These are phyloP conservation scores for Pythium chondricola DNA, from an alignment of 352 stramenopile species.

Conservation along the genomic window DNA sequence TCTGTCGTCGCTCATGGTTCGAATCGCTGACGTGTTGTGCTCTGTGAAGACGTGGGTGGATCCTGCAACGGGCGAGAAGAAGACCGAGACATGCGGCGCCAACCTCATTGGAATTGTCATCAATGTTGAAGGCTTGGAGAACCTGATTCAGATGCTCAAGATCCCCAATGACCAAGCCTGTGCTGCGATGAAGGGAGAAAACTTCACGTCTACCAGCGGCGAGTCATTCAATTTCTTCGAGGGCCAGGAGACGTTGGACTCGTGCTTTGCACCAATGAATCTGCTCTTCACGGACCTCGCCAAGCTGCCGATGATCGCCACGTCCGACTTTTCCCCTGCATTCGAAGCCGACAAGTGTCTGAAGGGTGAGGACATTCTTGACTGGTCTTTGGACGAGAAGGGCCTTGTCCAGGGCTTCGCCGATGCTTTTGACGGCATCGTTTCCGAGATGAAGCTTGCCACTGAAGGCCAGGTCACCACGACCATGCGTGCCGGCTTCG, in stretches of 20 bases:
- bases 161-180: constrained; percentile 28
- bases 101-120: constrained; percentile 14
- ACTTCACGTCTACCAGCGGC: constrained; percentile 22
- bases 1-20: constrained; percentile 12
- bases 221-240: constrained; percentile 23
- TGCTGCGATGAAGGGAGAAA: constrained; percentile 25
- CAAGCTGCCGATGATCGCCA: constrained; percentile 22
- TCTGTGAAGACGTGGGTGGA: constrained; percentile 18
- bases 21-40: constrained; percentile 27
- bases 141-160: constrained; percentile 25
- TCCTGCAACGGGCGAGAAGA: constrained; percentile 4
- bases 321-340: constrained; percentile 8
- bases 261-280: constrained; percentile 34
- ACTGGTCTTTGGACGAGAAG: constrained; percentile 8
- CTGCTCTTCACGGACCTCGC: constrained; percentile 25
- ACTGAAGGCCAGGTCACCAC: constrained; percentile 11
- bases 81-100: constrained; percentile 22
- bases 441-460: constrained; percentile 19
- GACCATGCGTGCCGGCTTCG: constrained; percentile 12
- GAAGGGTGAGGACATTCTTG: constrained; percentile 13
- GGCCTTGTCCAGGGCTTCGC: constrained; percentile 10
- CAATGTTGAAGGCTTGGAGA: constrained; percentile 13
- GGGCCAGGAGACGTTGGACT: constrained; percentile 19
- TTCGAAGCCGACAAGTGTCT: constrained; percentile 20
- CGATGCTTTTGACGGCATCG: constrained; percentile 8